Base-by-base conservation (phyloP, 2,329 filamentous ascomycete species). In the Rhynchosporium graminicola region DNA sequence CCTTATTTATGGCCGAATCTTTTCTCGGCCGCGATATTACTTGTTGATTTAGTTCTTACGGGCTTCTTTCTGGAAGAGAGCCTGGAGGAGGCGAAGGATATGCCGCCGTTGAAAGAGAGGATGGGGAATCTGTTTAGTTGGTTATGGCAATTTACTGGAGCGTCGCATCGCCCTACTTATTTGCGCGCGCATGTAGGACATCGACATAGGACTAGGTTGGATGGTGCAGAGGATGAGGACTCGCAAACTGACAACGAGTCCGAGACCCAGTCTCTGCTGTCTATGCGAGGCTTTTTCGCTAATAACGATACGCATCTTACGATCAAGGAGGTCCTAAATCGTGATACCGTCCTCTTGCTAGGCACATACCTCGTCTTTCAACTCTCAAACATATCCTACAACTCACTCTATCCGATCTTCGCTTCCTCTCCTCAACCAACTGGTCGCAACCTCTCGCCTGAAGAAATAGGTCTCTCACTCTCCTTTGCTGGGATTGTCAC, bases 391-490 rank as follows among this genome's bases (percentile, higher is more conserved):
- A 92, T 97, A 68, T 92, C 92, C 3, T 99, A 93, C 82, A 97
- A 97, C 76, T 94, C 91, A 20, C 80, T 99, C 0, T 99, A 96
- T 71, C 95, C 95, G 0, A 94, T 98, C 59, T 99, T 98, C 70
- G 91, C 89, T 0, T 87, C 93, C 60, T 87, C 89, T 0, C 76
- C 83, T 0, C 81, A 87, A 0, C 95, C 95, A 0, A 88, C 87
- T 0, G 95, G 95, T 20, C 88, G 95, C 46, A 81, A 82, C 0
- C 80, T 98, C 3, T 83, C 83, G 0, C 91, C 94, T 0, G 83
- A 86, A 61, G 91, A 90, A 63, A 97, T 98, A 50, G 95, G 95
- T 0, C 77, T 97, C 20, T 91, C 90, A 0, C 80, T 97, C 58
- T 94, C 91, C 0, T 88, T 96, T 65, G 91, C 94, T 0, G 93